Conservation (phyloP, 352 stramenopile species). For the Pythium dissotocum region DNA sequence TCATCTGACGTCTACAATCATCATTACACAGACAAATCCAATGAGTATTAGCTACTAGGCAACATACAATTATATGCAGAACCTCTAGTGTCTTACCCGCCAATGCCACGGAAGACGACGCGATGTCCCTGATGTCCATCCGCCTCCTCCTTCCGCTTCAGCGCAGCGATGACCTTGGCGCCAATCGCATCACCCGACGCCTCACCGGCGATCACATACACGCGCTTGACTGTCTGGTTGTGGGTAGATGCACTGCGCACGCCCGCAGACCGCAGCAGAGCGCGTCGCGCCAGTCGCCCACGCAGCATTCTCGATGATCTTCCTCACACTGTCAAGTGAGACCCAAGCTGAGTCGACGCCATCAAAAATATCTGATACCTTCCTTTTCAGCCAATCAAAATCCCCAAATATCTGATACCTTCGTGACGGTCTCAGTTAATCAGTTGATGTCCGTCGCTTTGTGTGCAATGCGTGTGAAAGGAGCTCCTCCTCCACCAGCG, state of each 20-base stretch:
- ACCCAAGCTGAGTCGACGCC: neutral
- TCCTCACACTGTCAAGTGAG: neutral
- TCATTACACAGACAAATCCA: neutral
- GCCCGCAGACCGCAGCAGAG: neutral
- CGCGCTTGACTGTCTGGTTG: slow-evolving; percentile 11
- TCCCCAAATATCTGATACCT: too few species aligned
- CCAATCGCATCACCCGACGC: slow-evolving; percentile 78
- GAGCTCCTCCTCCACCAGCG: too few species aligned
- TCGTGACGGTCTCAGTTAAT: too few species aligned
- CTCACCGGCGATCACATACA: slow-evolving; percentile 77
- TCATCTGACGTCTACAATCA: slow-evolving; percentile 50
- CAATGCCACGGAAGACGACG: slow-evolving; percentile 58
- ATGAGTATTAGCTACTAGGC: too few species aligned
- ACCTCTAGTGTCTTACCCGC: slow-evolving; percentile 36
- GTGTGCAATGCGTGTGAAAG: too few species aligned
- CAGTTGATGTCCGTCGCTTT: too few species aligned
- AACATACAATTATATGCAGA: too few species aligned
- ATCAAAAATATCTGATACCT: neutral
- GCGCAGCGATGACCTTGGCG: slow-evolving; percentile 59
- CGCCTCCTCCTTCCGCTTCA: slow-evolving; percentile 33
- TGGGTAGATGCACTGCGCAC: neutral
- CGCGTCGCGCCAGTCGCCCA: neutral
- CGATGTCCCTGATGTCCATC: slow-evolving; percentile 5
- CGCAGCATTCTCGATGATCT: neutral
- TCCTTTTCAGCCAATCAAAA: neutral